A percentile compares a stretch with the other conserved stretches of the same genome.
phyloP scores from a whole-genome alignment of 768 basidiomycete genomes.

The Tylopilus rubrobrunneus region DNA sequence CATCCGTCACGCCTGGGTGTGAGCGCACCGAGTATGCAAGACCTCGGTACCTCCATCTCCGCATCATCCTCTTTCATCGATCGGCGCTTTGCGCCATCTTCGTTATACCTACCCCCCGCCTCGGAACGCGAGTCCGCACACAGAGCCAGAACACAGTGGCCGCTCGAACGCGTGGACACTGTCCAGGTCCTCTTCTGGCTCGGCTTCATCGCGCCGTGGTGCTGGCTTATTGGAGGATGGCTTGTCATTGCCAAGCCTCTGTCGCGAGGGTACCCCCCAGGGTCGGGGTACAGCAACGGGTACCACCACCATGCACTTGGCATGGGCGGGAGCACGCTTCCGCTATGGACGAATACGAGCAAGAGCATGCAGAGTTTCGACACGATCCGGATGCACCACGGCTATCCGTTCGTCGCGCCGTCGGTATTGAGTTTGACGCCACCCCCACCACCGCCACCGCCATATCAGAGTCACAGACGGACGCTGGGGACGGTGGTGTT shows the following conservation, averaged over 20 bases:
- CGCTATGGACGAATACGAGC: constrained; percentile 27
- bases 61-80: constrained; percentile 50
- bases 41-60: constrained; percentile 27
- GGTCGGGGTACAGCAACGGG: constrained; percentile 4
- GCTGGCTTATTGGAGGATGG: constrained; percentile 80
- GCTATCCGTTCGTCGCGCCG: constrained; percentile 60
- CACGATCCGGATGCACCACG: constrained; percentile 43
- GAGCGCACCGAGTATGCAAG: constrained; percentile 26
- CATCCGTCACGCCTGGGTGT: constrained; percentile 12
- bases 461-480: constrained; percentile 20
- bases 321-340: constrained; percentile 37
- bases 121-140: constrained; percentile 31
- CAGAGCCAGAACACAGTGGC: constrained; percentile 14
- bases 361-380: constrained; percentile 40
- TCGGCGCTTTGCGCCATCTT: constrained; percentile 46
- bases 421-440: constrained; percentile 36
- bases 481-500: constrained; percentile 9
- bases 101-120: constrained; percentile 33
- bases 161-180: constrained; percentile 23
- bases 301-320: constrained; percentile 32
- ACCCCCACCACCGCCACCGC: constrained; percentile 11
- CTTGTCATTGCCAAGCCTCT: constrained; percentile 34
- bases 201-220: constrained; percentile 67
- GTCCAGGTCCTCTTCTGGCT: constrained; percentile 69
- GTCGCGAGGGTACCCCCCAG: constrained; percentile 11